phyloP scores from a whole-genome alignment of 169 alveolate species.

The Babesia ovata region DNA sequence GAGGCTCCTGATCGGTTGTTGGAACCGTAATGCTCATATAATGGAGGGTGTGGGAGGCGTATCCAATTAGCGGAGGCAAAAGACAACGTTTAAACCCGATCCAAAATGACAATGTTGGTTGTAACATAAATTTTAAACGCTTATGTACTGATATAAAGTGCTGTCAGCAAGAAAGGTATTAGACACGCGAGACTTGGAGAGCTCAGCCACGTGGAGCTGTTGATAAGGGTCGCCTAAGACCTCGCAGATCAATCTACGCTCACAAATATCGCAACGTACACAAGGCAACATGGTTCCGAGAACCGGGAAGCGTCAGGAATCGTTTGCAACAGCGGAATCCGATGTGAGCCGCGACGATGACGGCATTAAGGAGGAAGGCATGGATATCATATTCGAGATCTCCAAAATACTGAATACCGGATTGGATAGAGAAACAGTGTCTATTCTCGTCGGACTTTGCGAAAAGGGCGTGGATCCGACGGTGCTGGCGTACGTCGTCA shows the following conservation, averaged over 20 bases:
- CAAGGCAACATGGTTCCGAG: not conserved
- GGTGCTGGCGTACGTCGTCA: constrained; percentile 67
- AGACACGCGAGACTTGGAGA: no score
- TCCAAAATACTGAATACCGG: constrained; percentile 73
- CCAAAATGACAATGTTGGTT: no score
- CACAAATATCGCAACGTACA: not conserved
- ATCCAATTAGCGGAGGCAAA: not conserved
- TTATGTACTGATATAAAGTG: not conserved
- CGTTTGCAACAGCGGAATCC: constrained; percentile 16
- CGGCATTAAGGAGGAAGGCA: constrained; percentile 65
- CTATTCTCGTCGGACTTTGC: constrained; percentile 70
- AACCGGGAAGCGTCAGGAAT: constrained; percentile 2
- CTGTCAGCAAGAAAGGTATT: not conserved
- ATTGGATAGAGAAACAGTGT: constrained; percentile 66
- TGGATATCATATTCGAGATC: constrained; percentile 70
- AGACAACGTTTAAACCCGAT: no score
- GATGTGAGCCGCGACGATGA: constrained; percentile 31
- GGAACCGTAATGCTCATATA: not conserved
- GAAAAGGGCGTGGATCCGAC: constrained; percentile 76
- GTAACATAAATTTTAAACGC: not conserved
- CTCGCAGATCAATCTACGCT: not conserved
- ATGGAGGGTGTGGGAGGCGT: not conserved
- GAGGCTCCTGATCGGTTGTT: no score
- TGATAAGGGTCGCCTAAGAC: no score
- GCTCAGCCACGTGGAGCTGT: no score